Evolutionary conservation across 257 asterid genomes (phyloP), one percentile per base, ranked within the genome.

Genomic region (Solanum pinnatisectum): DNA sequence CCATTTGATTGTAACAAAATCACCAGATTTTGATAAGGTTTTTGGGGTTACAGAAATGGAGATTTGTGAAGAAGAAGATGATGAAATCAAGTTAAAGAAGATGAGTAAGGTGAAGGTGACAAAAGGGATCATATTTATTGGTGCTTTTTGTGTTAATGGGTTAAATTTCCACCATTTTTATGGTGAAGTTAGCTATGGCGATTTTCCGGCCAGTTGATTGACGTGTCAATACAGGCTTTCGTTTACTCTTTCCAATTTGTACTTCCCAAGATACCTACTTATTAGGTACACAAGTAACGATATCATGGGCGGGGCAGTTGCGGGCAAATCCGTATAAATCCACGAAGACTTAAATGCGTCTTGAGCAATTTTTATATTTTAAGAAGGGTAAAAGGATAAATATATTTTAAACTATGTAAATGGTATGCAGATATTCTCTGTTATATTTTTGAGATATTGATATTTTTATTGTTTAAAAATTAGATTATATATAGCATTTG

Each of bases 1-100:
- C 98, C 98, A 95, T 84, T 79, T 83, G 88, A 96, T 77, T 84
- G 96, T 95, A 3, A 96, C 88, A 3, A 73, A 82, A 89, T 95
- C 98, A 46, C 98, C 96, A 35, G 99, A 94, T 89, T 90, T 93
- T 83, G 93, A 87, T 30, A 96, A 32, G 83, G 92, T 74, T 89
- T 88, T 91, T 9, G 95, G 91, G 90, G 91, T 78, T 65, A 92
- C 91, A 8, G 94, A 90, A 13, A 96, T 36, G 8, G 95, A 89
- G 37, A 92, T 89, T 73, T 91, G 86, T 14, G 95, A 90, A 4
- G 93, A 88, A 3, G 92, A 88, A 76, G 87, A 83, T 27, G 78
- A 93, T 35, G 46, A 44, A 83, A 87, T 18, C 70, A 91, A 67
- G 90, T 56, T 44, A 10, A 84, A 86, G 37, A 85, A 81, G 49